A percentile compares a stretch with the other conserved stretches of the same genome.
phyloP scores from a whole-genome alignment of 1,284 basidiomycete genomes.

The Pyrrhoderma noxium region DNA sequence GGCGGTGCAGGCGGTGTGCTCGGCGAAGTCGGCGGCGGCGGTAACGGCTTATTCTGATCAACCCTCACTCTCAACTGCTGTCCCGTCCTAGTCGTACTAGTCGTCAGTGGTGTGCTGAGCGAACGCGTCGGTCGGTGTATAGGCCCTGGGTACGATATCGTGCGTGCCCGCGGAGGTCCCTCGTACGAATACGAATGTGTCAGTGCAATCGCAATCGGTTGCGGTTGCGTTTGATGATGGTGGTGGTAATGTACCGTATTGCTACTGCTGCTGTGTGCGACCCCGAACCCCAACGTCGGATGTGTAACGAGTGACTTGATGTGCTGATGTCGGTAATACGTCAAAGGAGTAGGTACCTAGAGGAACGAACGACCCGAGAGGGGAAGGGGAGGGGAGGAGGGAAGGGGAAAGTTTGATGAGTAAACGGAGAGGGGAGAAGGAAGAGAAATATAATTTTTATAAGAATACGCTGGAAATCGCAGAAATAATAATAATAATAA shows the following conservation, averaged over 20 bases:
- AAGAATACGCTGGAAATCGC: too few species aligned
- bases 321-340: conserved; percentile 4
- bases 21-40: conserved; percentile 2
- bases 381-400: neutral
- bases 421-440: neutral
- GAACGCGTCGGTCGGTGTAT: conserved; percentile 11
- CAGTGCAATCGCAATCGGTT: conserved; percentile 5
- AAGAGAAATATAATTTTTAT: too few species aligned
- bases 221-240: neutral
- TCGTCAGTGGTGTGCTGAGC: neutral
- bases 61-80: neutral
- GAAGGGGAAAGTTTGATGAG: neutral
- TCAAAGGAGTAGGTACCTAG: conserved; percentile 1
- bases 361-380: neutral
- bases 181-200: conserved; percentile 4
- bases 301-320: conserved; percentile 9
- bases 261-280: neutral
- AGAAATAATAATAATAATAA: too few species aligned
- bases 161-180: conserved; percentile 4
- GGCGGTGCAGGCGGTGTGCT: neutral
- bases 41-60: conserved; percentile 9
- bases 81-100: neutral
- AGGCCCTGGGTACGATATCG: conserved; percentile 8
- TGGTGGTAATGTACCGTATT: too few species aligned
- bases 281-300: conserved; percentile 2